Evolutionary conservation across 108 stramenopile species (phyloP), one percentile per base, ranked within the genome.

Genomic region (Nitzschia sp.): DNA sequence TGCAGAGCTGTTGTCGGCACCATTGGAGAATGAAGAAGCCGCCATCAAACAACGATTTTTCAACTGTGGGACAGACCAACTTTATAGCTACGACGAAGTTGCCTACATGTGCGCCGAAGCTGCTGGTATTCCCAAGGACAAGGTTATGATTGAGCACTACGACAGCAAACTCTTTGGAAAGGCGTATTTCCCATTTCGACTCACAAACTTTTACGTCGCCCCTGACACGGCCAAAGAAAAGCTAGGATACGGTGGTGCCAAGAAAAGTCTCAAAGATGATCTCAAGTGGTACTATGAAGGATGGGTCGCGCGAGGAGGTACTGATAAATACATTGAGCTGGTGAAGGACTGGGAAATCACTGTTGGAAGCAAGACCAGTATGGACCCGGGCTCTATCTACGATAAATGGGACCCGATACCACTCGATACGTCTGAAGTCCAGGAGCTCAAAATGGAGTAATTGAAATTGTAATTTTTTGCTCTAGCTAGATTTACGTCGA

Each of bases 31-130:
- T 50, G 87, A 87, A 79, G 75, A 64, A 21, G 89, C 87, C 4
- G 92, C 92, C 16, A 74, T 84, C 4, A 64, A 76, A 69, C 89
- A 90, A 62, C 80, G 89, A 9, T 83, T 72, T 61, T 93, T 93
- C 71, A 93, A 93, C 30, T 93, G 92, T 57, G 92, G 92, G 15
- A 93, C 89, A 0, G 84, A 88, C 63, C 70, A 88, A 53, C 75
- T 90, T 16, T 54, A 75, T 17, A 69, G 78, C 19, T 93, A 93
- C 55, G 80, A 88, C 76, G 87, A 93, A 25, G 88, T 93, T 27
- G 89, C 87, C 31, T 61, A 60, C 17, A 36, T 93, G 79, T 93
- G 92, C 73, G 89, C 92, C 11, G 77, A 89, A 47, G 87, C 73
- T 34, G 92, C 89, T n/a, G 89, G 87, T 9, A 73, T 86, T 45